Evolutionary conservation across 768 basidiomycete genomes (phyloP), one percentile per base, ranked within the genome.

Genomic region (Phaeotremella skinneri): DNA sequence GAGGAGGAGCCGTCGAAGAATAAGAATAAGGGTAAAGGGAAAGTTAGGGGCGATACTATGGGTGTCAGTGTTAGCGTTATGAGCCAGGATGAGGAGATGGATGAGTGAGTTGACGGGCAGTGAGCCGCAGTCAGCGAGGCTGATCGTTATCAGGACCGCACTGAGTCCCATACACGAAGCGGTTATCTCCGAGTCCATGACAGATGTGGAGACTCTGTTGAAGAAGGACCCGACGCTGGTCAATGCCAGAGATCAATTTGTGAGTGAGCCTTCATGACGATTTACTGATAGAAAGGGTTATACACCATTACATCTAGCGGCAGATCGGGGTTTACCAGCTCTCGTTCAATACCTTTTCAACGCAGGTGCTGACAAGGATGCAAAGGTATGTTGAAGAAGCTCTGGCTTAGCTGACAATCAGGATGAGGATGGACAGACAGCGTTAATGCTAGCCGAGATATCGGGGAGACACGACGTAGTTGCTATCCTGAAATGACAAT

Each of bases 291-390:
- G 48, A 20, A 68, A 96, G 92, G 91, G 90, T 32, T 91, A 91
- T 73, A 89, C 91, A 0, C 82, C 91, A 6, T 77, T 96, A 20
- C 92, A 96, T 67, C 81, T 93, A 0, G 91, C 92, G 3, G 84
- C 86, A 26, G 92, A 96, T 75, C 81, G 91, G 69, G 92, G 92
- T 1, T 81, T 85, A 67, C 55, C 79, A 5, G 79, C 80, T 0
- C 78, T 83, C 2, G 87, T 88, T 1, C 77, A 81, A 62, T 56
- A 85, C 3, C 76, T 96, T 39, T 71, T 92, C 20, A 66, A 79
- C 21, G 79, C 80, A 51, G 90, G 89, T 3, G 91, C 87, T 4
- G 84, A 90, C 66, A 74, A 68, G 43, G 75, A 76, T 30, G 77
- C 88, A 43, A 85, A 87, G 82, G 91, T 89, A 61, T 43, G 64